These are phyloP conservation scores for Aspergillus sp. DNA, from an alignment of 2,329 filamentous ascomycete genomes.

Conservation along the genomic window DNA sequence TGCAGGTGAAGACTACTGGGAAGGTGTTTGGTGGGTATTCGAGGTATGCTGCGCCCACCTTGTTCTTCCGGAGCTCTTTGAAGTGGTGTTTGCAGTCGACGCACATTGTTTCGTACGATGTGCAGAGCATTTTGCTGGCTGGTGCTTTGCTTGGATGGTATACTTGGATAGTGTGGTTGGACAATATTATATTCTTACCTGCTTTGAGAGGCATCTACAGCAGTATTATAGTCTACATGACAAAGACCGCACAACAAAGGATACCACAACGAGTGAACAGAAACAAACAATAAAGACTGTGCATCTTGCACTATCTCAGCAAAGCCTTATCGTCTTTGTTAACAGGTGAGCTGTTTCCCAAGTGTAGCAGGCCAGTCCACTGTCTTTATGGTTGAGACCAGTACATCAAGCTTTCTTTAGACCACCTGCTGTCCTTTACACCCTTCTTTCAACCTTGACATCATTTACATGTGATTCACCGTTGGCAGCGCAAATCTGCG, in stretches of 20 bases:
- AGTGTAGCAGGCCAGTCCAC: too few relatives aligned
- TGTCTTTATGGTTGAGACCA: too few relatives aligned
- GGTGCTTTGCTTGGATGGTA: background rate
- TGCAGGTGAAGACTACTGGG: background rate
- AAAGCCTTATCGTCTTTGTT: too few relatives aligned
- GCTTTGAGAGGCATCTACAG: background rate
- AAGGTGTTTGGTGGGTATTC: background rate
- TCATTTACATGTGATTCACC: too few relatives aligned
- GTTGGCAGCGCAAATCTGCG: too few relatives aligned
- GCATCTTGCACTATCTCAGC: fast-evolving
- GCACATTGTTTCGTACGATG: background rate
- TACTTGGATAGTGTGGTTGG: background rate
- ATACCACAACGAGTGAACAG: too few relatives aligned
- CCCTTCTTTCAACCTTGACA: too few relatives aligned
- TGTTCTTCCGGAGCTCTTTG: background rate
- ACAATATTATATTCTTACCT: background rate
- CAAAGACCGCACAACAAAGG: too few relatives aligned
- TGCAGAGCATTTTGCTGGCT: background rate
- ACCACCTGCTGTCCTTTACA: too few relatives aligned
- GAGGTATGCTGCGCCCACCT: background rate
- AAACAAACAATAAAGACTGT: too few relatives aligned
- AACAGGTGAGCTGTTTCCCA: too few relatives aligned
- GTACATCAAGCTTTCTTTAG: too few relatives aligned
- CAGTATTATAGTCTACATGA: background rate
- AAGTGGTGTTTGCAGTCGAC: background rate